Conservation (phyloP, 129 eudicot genomes). For the Logfia minima region DNA sequence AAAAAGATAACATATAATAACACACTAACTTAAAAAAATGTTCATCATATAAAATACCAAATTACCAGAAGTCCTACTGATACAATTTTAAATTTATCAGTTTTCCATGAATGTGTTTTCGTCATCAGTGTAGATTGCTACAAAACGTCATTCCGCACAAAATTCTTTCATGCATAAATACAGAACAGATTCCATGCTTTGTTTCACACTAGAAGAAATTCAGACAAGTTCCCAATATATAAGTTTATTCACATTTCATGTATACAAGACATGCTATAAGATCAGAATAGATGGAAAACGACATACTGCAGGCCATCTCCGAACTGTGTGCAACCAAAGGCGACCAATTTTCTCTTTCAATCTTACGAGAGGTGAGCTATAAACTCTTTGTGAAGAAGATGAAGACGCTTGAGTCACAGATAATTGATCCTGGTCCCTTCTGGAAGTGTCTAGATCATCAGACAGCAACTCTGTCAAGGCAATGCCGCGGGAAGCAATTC, state of each 20-base stretch:
- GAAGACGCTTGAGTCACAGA: constrained; percentile 36
- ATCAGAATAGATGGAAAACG: constrained; percentile 28
- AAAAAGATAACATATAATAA: not conserved
- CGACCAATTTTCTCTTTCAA: constrained; percentile 51
- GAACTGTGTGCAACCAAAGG: constrained; percentile 58
- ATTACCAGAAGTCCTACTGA: not conserved
- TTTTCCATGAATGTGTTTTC: not conserved
- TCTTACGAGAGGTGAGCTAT: constrained; percentile 56
- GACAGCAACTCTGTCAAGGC: constrained; percentile 63
- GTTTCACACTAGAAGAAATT: not conserved
- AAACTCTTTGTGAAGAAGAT: constrained; percentile 42
- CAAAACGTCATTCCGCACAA: not conserved
- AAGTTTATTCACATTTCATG: not conserved
- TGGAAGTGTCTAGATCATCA: constrained; percentile 49
- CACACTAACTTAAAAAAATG: not conserved
- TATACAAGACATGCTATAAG: constrained; percentile 21
- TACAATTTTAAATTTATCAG: not conserved
- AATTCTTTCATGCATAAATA: not conserved
- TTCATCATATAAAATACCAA: not conserved
- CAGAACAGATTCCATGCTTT: not conserved
- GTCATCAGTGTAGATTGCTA: not conserved
- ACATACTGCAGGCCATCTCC: constrained; percentile 95
- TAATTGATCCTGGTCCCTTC: constrained; percentile 42
- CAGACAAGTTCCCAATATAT: not conserved
- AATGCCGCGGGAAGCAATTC: constrained; percentile 92